Evolutionary conservation across 2,329 filamentous ascomycete species (phyloP), one percentile per base, ranked within the genome.

Genomic region (Nannizzia gypsea): DNA sequence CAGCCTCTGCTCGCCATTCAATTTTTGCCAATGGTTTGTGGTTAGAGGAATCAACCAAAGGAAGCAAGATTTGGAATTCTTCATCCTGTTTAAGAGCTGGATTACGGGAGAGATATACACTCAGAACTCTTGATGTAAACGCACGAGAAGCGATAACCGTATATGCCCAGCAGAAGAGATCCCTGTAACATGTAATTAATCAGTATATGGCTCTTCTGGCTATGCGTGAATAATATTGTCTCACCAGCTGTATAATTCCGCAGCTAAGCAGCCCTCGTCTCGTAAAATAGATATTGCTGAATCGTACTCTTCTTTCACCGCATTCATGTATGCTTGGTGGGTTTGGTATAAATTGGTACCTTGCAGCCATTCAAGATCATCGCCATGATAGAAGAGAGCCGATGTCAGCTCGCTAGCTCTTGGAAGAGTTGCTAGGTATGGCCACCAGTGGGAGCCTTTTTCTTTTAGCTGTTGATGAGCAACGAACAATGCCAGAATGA

Each of bases 11-110:
- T 24, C 80, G 75, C 87, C 87, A 90, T 46, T 76, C 72, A 0
- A 84, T 80, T 46, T 78, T 73, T 0, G 83, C 79, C 20, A 80
- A 73, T 55, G 85, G 84, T 57, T 81, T 80, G 67, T 90, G 87
- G 67, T 90, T 90, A 9, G 82, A 83, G 28, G 90, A 77, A 67
- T 90, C 87, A 60, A 89, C 81, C 2, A 89, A 75, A 1, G 87
- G 87, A 36, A 89, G 76, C 3, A 90, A 75, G 6, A 89, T 78
- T 1, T 85, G 86, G 61, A 88, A 85, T 65, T 83, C 81, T 57
- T 86, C 82, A 3, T 78, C 26, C 8, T 38, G 68, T 3, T 72
- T 69, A 56, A 78, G 76, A 34, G 73, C 73, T 2, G 66, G 58
- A 1, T 71, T 67, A 17, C 67, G 34, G 68, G 68, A 63, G 26